phyloP scores from a whole-genome alignment of 441 rosid genomes.

The Gossypium laxum region DNA sequence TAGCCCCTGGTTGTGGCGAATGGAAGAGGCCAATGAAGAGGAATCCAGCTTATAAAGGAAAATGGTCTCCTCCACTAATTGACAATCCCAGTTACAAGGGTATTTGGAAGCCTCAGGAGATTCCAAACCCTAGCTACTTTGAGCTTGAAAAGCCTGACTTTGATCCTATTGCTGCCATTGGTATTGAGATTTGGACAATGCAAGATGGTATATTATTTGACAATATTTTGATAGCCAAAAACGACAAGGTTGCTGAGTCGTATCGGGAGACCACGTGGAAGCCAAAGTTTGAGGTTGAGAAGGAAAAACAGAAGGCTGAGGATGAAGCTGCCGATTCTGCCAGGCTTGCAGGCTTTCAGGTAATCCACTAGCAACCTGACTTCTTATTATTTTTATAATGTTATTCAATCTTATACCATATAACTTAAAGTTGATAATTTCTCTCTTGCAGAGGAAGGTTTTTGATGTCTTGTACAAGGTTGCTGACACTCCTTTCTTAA shows the following conservation, averaged over 20 bases:
- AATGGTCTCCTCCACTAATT: constrained; percentile 79
- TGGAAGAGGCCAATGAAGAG: constrained; percentile 86
- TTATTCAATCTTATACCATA: not conserved
- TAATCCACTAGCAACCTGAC: not conserved
- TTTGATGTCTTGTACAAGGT: constrained; percentile 70
- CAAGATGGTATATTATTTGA: constrained; percentile 89
- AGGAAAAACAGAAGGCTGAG: constrained; percentile 67
- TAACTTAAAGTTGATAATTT: constrained; percentile 2
- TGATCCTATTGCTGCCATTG: constrained; percentile 83
- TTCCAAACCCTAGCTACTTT: constrained; percentile 78
- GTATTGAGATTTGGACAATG: constrained; percentile 98
- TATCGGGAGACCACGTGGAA: constrained; percentile 58
- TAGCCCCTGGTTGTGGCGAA: constrained; percentile 85
- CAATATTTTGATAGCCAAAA: constrained; percentile 66
- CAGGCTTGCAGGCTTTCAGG: constrained; percentile 38
- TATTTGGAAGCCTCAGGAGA: constrained; percentile 78
- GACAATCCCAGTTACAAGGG: constrained; percentile 91
- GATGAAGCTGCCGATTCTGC: constrained; percentile 51
- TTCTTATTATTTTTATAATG: not conserved
- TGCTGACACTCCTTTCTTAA: constrained; percentile 72
- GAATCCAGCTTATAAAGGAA: constrained; percentile 90
- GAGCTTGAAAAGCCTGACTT: constrained; percentile 69
- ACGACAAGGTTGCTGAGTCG: constrained; percentile 59
- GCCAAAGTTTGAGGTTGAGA: constrained; percentile 66
- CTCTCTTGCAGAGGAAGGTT: constrained; percentile 58